A percentile compares a stretch with the other conserved stretches of the same genome.
Evolutionary conservation across 768 basidiomycete species (phyloP).

Genomic region (Gautieria morchelliformis): DNA sequence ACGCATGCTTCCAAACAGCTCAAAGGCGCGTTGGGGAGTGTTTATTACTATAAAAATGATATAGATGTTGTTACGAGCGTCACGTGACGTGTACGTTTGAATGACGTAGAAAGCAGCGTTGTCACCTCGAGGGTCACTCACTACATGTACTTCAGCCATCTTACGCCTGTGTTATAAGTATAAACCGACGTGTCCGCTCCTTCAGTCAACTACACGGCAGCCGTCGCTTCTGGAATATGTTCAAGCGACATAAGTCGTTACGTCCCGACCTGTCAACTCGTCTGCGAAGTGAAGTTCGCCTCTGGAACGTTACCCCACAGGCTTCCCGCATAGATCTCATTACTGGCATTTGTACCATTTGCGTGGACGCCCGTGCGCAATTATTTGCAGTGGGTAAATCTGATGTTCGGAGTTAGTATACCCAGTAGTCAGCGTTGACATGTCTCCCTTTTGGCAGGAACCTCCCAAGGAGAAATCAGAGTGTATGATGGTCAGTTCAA

Average conservation of each 20-base stretch:
- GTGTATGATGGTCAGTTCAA: background rate
- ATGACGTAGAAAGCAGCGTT: too few species aligned
- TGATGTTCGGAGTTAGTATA: background rate
- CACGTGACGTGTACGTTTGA: too few species aligned
- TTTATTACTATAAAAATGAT: too few species aligned
- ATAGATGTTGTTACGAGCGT: too few species aligned
- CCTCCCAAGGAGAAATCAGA: background rate
- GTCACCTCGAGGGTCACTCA: too few species aligned
- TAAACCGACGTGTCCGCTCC: too few species aligned
- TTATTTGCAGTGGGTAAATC: constrained; percentile 3
- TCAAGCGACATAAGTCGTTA: background rate
- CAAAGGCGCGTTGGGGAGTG: too few species aligned
- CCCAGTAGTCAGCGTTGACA: background rate
- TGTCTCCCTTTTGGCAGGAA: background rate
- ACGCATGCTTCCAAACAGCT: too few species aligned
- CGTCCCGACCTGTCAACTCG: background rate
- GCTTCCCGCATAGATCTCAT: background rate
- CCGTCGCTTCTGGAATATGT: background rate
- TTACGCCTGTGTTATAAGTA: too few species aligned
- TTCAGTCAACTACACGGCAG: too few species aligned
- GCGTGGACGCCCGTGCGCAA: background rate
- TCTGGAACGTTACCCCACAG: background rate
- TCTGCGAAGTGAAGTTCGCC: background rate
- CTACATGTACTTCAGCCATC: too few species aligned
- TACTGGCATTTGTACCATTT: background rate